Evolutionary conservation across 768 basidiomycete genomes (phyloP), one percentile per base, ranked within the genome.

Genomic region (Gymnopilus junonius): DNA sequence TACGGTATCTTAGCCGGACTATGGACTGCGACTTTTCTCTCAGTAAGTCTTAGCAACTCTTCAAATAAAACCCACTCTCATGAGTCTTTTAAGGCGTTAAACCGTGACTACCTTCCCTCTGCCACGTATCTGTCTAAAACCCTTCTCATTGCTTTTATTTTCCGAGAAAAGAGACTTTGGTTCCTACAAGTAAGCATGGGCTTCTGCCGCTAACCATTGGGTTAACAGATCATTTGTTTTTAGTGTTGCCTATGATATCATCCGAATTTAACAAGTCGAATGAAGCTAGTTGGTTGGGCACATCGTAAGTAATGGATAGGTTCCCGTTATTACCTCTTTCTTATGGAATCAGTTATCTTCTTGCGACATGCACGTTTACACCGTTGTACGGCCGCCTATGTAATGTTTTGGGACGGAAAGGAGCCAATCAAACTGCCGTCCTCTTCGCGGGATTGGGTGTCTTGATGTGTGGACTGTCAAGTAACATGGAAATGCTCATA

Each of bases 241-340:
- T 55, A 93, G 92, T 94, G 79, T 70, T 93, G 25, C 86, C 89
- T 1, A 86, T 89, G 14, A 93, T 93, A 61, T 92, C 90, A 1
- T 93, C 91, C 0, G 90, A 93, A 53, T 93, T 92, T 69, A 76
- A 88, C 63, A 87, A 84, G 68, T 89, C 91, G 4, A 86, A 93
- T 70, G 89, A 93, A 73, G 90, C 89, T 0, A 89, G 88, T 70
- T 93, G 92, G 92, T 80, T 93, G 11, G 92, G 92, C 35, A 93
- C 92, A 39, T 81, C 89, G 88, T 91, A 74, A 54, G 69, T 70
- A 8, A 8, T 32, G 10, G 21, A 35, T 17, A 55, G 34, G 12
- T 7, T 29, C 45, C 48, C 50, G 32, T 32, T 4, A n/a, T 35
- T 56, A 35, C 21, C 12, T 20, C 21, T 40, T 35, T 27, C 21